These are phyloP conservation scores for Solanum microdontum DNA, from an alignment of 257 asterid species.

Conservation along the genomic window DNA sequence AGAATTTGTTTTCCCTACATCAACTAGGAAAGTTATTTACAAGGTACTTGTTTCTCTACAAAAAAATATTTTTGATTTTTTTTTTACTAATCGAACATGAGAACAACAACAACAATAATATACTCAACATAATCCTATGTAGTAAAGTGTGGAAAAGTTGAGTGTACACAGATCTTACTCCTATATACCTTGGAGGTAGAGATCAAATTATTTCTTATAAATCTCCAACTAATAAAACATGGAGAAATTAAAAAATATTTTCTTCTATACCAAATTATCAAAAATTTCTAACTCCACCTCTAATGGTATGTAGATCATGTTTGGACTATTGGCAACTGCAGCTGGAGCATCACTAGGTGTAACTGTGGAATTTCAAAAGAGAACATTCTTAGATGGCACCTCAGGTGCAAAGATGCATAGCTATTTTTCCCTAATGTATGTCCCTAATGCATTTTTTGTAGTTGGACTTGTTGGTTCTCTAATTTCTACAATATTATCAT, in stretches of 20 bases:
- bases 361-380: not conserved
- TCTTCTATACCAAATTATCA: not conserved
- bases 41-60: not conserved
- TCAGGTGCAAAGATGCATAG: not conserved
- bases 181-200: not conserved
- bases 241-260: not conserved
- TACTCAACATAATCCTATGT: not conserved
- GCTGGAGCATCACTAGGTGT: conserved; percentile 4
- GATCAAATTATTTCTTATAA: no score
- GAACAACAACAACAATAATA: not conserved
- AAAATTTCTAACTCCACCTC: not conserved
- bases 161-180: not conserved
- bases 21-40: not conserved
- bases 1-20: not conserved
- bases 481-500: not conserved
- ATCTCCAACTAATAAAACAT: not conserved
- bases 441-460: not conserved
- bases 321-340: not conserved
- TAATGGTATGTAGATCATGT: not conserved
- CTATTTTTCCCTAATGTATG: not conserved
- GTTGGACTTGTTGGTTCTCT: not conserved
- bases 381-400: not conserved
- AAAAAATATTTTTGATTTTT: not conserved
- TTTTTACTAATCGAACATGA: not conserved
- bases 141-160: not conserved